phyloP scores from a whole-genome alignment of 2,329 filamentous ascomycete species.

The Cylindrodendrum hubeiense region DNA sequence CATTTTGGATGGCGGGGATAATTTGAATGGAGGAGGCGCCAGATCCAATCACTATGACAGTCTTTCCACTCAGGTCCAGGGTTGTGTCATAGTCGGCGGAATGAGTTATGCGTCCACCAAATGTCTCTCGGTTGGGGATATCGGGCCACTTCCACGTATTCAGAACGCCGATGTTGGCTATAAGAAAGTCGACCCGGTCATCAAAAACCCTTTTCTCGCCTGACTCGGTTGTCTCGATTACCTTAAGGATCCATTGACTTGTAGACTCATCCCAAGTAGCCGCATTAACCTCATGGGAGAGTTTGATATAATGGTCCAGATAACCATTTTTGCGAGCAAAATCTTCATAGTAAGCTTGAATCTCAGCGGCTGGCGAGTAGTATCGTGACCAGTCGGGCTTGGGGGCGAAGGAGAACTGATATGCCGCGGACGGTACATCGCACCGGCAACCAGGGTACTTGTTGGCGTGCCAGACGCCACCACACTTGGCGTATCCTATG shows the following conservation, averaged over 20 bases:
- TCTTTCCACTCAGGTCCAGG: constrained; percentile 61
- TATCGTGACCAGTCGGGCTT: constrained; percentile 59
- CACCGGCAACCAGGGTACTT: constrained; percentile 50
- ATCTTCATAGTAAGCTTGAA: constrained; percentile 51
- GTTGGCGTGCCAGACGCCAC: constrained; percentile 53
- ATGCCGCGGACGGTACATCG: constrained; percentile 55
- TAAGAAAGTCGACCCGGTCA: constrained; percentile 61
- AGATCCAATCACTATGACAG: constrained; percentile 66
- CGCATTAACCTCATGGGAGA: constrained; percentile 39
- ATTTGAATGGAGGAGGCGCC: constrained; percentile 67
- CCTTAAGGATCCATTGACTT: constrained; percentile 20
- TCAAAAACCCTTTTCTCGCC: constrained; percentile 43
- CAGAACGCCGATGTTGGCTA: constrained; percentile 63
- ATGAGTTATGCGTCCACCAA: constrained; percentile 61
- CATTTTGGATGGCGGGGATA: constrained; percentile 48
- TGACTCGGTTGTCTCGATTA: neutral
- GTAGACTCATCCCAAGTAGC: constrained; percentile 40
- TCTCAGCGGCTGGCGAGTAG: constrained; percentile 54
- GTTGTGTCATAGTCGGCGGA: constrained; percentile 63
- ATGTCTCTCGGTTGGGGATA: constrained; percentile 58
- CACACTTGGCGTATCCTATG: constrained; percentile 30
- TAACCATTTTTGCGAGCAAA: constrained; percentile 48
- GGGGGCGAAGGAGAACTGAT: constrained; percentile 58
- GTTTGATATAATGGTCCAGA: constrained; percentile 45
- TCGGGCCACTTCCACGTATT: constrained; percentile 66